Percentiles rank a stretch among this genome's conserved stretches.
Conservation (phyloP, 805 yeast species). For the Diddensiella transvaalensis region DNA sequence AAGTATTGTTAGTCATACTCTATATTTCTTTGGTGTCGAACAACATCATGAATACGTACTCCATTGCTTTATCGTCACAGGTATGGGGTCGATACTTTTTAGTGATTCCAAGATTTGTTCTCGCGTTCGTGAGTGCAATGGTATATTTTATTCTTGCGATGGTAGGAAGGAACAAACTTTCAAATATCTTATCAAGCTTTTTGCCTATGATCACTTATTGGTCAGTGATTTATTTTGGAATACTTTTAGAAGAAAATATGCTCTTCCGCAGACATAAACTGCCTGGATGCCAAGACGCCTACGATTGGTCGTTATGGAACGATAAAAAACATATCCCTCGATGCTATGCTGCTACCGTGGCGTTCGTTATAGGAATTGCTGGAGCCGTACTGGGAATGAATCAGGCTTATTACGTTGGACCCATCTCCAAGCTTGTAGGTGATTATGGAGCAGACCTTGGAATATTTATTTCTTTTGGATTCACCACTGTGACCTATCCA, state of each 20-base stretch:
- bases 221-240: constrained; percentile 75
- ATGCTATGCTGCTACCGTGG: constrained; percentile 66
- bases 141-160: constrained; percentile 67
- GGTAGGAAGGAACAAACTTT: constrained; percentile 70
- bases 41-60: constrained; percentile 75
- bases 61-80: constrained; percentile 78
- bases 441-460: constrained; percentile 76
- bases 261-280: constrained; percentile 57
- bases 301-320: constrained; percentile 77
- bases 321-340: constrained; percentile 54
- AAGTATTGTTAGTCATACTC: constrained; percentile 64
- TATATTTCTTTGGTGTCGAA: constrained; percentile 76
- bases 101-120: constrained; percentile 71
- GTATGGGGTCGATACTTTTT: constrained; percentile 47
- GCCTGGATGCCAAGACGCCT: constrained; percentile 43
- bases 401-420: constrained; percentile 80
- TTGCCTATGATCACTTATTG: constrained; percentile 91
- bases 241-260: constrained; percentile 66
- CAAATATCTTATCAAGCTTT: constrained; percentile 72
- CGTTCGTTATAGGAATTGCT: constrained; percentile 67
- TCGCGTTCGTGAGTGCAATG: constrained; percentile 61
- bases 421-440: constrained; percentile 62
- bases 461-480: constrained; percentile 72
- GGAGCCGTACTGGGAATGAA: constrained; percentile 89
- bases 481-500: constrained; percentile 64